phyloP scores from a whole-genome alignment of 257 asterid genomes.

The Nicotiana noctiflora region DNA sequence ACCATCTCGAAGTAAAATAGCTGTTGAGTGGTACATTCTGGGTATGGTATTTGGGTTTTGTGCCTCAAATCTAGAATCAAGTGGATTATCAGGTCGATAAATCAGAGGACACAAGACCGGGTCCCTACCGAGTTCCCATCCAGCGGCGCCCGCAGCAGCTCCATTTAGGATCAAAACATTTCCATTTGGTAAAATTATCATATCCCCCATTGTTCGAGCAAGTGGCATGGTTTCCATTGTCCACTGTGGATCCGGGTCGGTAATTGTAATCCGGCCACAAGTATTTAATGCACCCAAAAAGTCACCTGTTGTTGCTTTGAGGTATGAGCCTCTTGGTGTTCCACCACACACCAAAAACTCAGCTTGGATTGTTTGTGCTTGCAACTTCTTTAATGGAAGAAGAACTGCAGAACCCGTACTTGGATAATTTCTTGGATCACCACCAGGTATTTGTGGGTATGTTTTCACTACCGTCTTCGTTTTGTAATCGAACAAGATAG shows the following conservation, averaged over 20 bases:
- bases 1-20: conserved; percentile 32
- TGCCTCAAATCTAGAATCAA: conserved; percentile 16
- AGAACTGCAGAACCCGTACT: conserved; percentile 56
- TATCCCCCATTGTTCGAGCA: conserved; percentile 45
- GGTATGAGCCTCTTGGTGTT: conserved; percentile 23
- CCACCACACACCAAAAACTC: conserved; percentile 37
- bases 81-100: conserved; percentile 20
- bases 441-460: conserved; percentile 38
- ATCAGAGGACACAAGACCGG: conserved; percentile 31
- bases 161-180: conserved; percentile 34
- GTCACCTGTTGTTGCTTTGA: conserved; percentile 3
- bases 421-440: conserved; percentile 52
- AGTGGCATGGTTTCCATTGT: conserved; percentile 44
- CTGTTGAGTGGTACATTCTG: conserved; percentile 41
- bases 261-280: conserved; percentile 33
- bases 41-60: conserved; percentile 17
- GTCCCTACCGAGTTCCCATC: conserved; percentile 24
- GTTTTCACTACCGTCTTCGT: conserved; percentile 18
- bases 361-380: neutral
- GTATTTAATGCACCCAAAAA: conserved; percentile 27
- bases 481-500: conserved; percentile 29
- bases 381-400: conserved; percentile 35
- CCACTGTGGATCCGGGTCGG: conserved; percentile 38
- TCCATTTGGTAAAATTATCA: conserved; percentile 37
- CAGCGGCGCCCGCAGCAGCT: conserved; percentile 29